Evolutionary conservation across 2,329 filamentous ascomycete species (phyloP).

Genomic region (Fusarium sp.): DNA sequence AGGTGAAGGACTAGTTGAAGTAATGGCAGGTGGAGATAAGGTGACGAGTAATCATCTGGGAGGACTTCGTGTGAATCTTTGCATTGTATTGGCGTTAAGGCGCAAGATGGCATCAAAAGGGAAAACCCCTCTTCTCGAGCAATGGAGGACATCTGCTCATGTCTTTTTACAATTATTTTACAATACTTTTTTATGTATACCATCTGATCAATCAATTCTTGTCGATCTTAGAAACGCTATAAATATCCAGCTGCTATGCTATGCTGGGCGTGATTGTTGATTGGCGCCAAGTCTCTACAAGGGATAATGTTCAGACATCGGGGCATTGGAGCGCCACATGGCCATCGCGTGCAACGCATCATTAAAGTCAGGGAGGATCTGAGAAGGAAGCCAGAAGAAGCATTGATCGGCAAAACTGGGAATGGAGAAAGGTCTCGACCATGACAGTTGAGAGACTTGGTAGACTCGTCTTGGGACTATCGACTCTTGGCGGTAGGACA

Average conservation of each 20-base stretch:
- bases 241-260: neutral
- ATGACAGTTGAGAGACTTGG: constrained; percentile 18
- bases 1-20: constrained; percentile 36
- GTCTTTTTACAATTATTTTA: constrained; percentile 17
- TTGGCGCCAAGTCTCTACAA: neutral
- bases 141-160: constrained; percentile 4
- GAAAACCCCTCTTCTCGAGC: constrained; percentile 12
- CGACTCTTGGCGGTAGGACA: constrained; percentile 1
- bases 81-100: constrained; percentile 40
- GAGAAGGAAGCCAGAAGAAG: constrained; percentile 14
- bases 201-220: constrained; percentile 26
- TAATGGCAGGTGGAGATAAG: too few species aligned
- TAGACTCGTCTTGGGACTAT: neutral
- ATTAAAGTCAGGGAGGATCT: constrained; percentile 4
- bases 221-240: constrained; percentile 5
- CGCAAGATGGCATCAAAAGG: constrained; percentile 8
- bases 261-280: neutral
- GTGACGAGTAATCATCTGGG: neutral
- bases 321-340: constrained; percentile 25
- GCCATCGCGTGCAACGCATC: constrained; percentile 5
- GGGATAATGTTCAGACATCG: constrained; percentile 2
- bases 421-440: constrained; percentile 29
- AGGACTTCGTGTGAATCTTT: constrained; percentile 8
- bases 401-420: constrained; percentile 28
- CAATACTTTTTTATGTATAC: constrained; percentile 22